phyloP scores from a whole-genome alignment of 1,284 basidiomycete species.

The Boletus albobrunnescens region DNA sequence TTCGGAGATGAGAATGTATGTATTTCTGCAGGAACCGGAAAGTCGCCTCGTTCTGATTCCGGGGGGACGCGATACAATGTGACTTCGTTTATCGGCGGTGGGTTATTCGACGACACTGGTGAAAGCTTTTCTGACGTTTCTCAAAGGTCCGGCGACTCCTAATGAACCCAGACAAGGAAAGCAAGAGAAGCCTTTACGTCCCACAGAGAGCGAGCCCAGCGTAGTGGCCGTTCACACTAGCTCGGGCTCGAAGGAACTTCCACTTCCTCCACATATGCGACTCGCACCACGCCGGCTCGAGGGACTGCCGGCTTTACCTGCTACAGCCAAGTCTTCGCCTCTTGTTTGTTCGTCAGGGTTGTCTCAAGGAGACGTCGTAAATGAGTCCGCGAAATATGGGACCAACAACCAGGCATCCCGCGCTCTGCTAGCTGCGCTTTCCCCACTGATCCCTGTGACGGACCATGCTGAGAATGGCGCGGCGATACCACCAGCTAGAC shows the following conservation, averaged over 20 bases:
- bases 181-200: conserved; percentile 4
- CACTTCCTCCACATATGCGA: neutral
- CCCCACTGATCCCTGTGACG: neutral
- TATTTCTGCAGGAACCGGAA: conserved; percentile 20
- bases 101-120: conserved; percentile 22
- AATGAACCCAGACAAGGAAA: conserved; percentile 2
- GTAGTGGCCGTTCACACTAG: neutral
- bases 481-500: conserved; percentile 27
- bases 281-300: neutral
- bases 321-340: conserved; percentile 1
- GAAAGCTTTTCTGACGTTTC: conserved; percentile 1
- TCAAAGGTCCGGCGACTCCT: conserved; percentile 34
- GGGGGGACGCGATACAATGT: conserved; percentile 62
- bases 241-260: neutral
- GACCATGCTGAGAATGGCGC: conserved; percentile 5
- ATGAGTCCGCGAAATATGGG: neutral
- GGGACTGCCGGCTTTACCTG: conserved; percentile 3
- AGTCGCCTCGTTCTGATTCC: conserved; percentile 36
- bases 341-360: neutral
- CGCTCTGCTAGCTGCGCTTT: conserved; percentile 1
- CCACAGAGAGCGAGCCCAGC: conserved; percentile 4
- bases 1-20: conserved; percentile 31
- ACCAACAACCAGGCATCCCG: conserved; percentile 2
- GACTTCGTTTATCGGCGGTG: conserved; percentile 71
- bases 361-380: neutral